Percentiles rank a stretch among this genome's conserved stretches.
Conservation (phyloP, 192 early-diverging fungal species). For the Umbelopsis sp. region DNA sequence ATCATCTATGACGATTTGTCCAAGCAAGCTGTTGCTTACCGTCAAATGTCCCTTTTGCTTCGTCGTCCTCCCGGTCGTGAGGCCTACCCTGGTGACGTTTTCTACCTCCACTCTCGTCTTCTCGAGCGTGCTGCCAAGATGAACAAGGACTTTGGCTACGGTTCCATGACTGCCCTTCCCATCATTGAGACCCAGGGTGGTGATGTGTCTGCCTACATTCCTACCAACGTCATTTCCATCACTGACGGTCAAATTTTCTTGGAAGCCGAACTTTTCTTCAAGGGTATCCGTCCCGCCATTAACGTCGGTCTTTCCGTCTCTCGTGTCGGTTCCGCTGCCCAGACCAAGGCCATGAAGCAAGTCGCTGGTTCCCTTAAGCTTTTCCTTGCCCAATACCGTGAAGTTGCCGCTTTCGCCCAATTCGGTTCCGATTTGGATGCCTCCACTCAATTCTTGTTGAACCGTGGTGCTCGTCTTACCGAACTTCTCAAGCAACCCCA, state of each 20-base stretch:
- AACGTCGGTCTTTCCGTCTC: conserved; percentile 99
- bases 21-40: conserved; percentile 99
- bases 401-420: conserved; percentile 99
- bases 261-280: conserved; percentile 99
- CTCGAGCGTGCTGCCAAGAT: conserved; percentile 99
- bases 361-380: conserved; percentile 99
- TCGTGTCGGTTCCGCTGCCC: conserved; percentile 99
- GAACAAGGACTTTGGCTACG: conserved; percentile 93
- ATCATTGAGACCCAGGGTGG: conserved; percentile 99
- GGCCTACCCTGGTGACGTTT: conserved; percentile 99
- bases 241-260: conserved; percentile 99
- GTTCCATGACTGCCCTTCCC: conserved; percentile 98
- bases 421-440: conserved; percentile 99
- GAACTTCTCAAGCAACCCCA: conserved; percentile 99
- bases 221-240: conserved; percentile 99
- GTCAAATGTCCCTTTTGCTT: conserved; percentile 99
- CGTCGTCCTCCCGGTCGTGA: conserved; percentile 99
- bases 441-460: conserved; percentile 98
- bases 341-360: conserved; percentile 99
- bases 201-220: conserved; percentile 99
- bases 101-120: conserved; percentile 99
- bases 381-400: conserved; percentile 99
- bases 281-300: conserved; percentile 99
- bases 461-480: conserved; percentile 99
- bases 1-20: conserved; percentile 99